These are phyloP conservation scores for Yamadazyma pseudoaaseri DNA, from an alignment of 1,139 yeast species.

Conservation along the genomic window DNA sequence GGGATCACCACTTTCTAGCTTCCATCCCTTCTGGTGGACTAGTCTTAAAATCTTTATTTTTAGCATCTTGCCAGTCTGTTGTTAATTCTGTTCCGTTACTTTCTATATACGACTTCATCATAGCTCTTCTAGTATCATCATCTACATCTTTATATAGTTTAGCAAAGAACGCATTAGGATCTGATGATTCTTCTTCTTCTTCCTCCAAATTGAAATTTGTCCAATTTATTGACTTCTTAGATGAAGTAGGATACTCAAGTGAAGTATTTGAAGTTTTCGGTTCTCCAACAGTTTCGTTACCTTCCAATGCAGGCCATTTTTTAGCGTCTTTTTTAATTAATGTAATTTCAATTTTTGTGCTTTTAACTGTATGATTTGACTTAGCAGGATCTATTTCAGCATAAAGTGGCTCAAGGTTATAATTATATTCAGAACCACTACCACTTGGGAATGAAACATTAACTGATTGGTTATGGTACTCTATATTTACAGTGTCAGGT, in stretches of 20 bases:
- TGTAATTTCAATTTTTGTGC: constrained; percentile 73
- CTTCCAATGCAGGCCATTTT: constrained; percentile 49
- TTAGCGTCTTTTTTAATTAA: constrained; percentile 34
- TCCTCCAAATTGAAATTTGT: constrained; percentile 56
- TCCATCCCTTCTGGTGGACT: constrained; percentile 76
- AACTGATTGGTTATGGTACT: constrained; percentile 32
- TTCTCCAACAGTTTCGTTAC: constrained; percentile 14
- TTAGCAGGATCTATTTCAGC: constrained; percentile 47
- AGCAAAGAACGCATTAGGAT: constrained; percentile 73
- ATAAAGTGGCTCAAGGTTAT: constrained; percentile 50
- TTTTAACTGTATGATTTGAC: constrained; percentile 53
- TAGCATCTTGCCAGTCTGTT: constrained; percentile 94
- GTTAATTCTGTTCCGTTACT: constrained; percentile 92
- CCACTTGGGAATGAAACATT: constrained; percentile 47
- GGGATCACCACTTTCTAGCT: constrained; percentile 39
- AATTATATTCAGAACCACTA: constrained; percentile 45
- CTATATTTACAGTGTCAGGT: constrained; percentile 36
- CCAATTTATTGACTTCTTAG: constrained; percentile 70
- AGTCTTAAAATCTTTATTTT: constrained; percentile 61
- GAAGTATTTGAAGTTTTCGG: not conserved
- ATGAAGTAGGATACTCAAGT: constrained; percentile 57
- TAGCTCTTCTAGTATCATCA: constrained; percentile 86
- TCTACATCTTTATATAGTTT: constrained; percentile 76
- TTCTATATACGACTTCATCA: constrained; percentile 96
- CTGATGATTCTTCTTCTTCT: constrained; percentile 42